A percentile compares a stretch with the other conserved stretches of the same genome.
Evolutionary conservation across 805 yeast species (phyloP).

Genomic region (Candida takata): DNA sequence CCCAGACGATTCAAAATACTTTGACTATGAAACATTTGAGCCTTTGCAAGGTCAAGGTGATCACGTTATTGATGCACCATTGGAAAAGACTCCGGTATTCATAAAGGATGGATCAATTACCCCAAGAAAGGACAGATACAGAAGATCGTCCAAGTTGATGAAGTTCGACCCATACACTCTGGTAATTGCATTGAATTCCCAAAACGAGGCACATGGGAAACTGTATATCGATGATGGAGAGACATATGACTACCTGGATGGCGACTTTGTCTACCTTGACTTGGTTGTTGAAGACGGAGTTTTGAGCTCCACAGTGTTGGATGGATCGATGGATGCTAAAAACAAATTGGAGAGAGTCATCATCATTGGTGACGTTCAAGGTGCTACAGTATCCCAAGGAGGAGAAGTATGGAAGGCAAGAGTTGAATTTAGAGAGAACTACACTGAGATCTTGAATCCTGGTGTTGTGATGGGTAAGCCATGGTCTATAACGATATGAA

Average conservation of each 20-base stretch:
- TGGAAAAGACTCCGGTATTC: constrained; percentile 63
- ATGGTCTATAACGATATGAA: constrained; percentile 39
- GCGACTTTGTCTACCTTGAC: constrained; percentile 40
- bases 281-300: constrained; percentile 33
- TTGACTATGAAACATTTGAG: constrained; percentile 39
- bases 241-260: constrained; percentile 47
- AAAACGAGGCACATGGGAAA: constrained; percentile 47
- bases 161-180: constrained; percentile 74
- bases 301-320: constrained; percentile 25
- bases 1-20: constrained; percentile 46
- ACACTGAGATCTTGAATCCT: constrained; percentile 42
- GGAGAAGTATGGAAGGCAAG: constrained; percentile 32
- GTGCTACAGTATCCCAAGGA: constrained; percentile 29
- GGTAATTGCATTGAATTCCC: constrained; percentile 46
- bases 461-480: constrained; percentile 34
- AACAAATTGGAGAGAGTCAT: constrained; percentile 49
- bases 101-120: constrained; percentile 76
- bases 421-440: constrained; percentile 17
- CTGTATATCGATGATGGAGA: constrained; percentile 85
- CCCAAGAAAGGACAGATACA: constrained; percentile 59
- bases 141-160: constrained; percentile 78
- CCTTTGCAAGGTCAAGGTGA: constrained; percentile 33
- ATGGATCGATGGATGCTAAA: constrained; percentile 22
- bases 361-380: constrained; percentile 33
- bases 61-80: constrained; percentile 34